Conservation (phyloP, 129 eudicot species). For the Flaveria linearis region DNA sequence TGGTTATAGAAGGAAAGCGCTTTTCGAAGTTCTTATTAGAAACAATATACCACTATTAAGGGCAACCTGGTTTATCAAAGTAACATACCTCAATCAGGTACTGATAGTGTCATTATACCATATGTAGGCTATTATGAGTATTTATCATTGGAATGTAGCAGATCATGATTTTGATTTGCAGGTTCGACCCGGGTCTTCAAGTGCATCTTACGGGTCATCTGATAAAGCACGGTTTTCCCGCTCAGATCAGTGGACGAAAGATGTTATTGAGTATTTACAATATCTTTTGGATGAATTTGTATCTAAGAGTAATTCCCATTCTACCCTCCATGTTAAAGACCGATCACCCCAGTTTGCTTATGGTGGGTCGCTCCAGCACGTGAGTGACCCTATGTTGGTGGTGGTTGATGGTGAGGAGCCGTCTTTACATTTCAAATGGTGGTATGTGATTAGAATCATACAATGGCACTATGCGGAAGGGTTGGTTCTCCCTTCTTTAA, state of each 20-base stretch:
- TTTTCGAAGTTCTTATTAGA: slow-evolving; percentile 82
- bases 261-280: slow-evolving; percentile 83
- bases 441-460: slow-evolving; percentile 87
- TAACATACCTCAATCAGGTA: slow-evolving; percentile 96
- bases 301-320: slow-evolving; percentile 52
- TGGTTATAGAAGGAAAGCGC: slow-evolving; percentile 79
- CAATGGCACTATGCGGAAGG: slow-evolving; percentile 92
- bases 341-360: slow-evolving; percentile 64
- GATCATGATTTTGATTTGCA: slow-evolving; percentile 48
- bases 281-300: slow-evolving; percentile 76
- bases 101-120: neutral
- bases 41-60: slow-evolving; percentile 90
- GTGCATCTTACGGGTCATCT: slow-evolving; percentile 57
- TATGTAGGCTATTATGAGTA: slow-evolving; percentile 1
- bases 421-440: slow-evolving; percentile 84
- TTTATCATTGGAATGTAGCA: slow-evolving; percentile 17
- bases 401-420: slow-evolving; percentile 65
- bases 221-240: slow-evolving; percentile 71
- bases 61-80: slow-evolving; percentile 97
- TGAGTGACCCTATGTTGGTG: slow-evolving; percentile 44
- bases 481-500: slow-evolving; percentile 71
- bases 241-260: slow-evolving; percentile 97
- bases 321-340: slow-evolving; percentile 51
- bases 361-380: slow-evolving; percentile 64
- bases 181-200: slow-evolving; percentile 73